These are phyloP conservation scores for Kondoa subrosea DNA, from an alignment of 768 basidiomycete species.

Conservation along the genomic window DNA sequence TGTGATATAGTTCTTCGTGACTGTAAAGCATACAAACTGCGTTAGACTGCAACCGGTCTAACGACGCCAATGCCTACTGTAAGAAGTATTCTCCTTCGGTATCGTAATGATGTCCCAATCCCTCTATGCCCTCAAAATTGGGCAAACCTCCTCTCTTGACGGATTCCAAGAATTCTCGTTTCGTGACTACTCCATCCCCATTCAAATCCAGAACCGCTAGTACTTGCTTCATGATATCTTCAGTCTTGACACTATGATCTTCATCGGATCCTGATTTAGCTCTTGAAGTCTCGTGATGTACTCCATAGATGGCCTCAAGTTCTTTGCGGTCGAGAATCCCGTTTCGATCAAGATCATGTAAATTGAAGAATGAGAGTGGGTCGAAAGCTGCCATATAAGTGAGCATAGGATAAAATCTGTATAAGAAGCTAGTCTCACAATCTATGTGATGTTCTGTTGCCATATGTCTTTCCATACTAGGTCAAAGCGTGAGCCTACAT, in stretches of 20 bases:
- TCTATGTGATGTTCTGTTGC: not conserved
- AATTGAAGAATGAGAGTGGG: constrained; percentile 65
- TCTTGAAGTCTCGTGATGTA: constrained; percentile 77
- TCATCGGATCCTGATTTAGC: constrained; percentile 66
- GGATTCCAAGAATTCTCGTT: constrained; percentile 49
- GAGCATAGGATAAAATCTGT: not conserved
- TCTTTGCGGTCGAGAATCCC: constrained; percentile 69
- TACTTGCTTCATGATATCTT: constrained; percentile 20
- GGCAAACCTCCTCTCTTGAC: constrained; percentile 62
- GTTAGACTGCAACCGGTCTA: not conserved
- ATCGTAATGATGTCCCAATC: constrained; percentile 80
- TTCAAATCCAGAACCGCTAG: constrained; percentile 47
- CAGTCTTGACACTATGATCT: constrained; percentile 54
- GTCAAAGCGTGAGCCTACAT: not conserved
- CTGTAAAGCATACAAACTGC: not conserved
- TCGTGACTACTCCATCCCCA: constrained; percentile 50
- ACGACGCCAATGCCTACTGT: constrained; percentile 17
- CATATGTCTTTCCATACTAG: constrained; percentile 8
- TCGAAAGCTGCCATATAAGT: not conserved
- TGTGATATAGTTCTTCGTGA: constrained; percentile 93
- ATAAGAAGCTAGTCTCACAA: not conserved
- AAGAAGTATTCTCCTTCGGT: constrained; percentile 35
- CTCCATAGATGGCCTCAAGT: constrained; percentile 88
- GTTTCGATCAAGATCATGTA: constrained; percentile 82
- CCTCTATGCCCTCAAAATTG: constrained; percentile 64